phyloP scores from a whole-genome alignment of 768 basidiomycete genomes.

The Rhodotorula paludigena region DNA sequence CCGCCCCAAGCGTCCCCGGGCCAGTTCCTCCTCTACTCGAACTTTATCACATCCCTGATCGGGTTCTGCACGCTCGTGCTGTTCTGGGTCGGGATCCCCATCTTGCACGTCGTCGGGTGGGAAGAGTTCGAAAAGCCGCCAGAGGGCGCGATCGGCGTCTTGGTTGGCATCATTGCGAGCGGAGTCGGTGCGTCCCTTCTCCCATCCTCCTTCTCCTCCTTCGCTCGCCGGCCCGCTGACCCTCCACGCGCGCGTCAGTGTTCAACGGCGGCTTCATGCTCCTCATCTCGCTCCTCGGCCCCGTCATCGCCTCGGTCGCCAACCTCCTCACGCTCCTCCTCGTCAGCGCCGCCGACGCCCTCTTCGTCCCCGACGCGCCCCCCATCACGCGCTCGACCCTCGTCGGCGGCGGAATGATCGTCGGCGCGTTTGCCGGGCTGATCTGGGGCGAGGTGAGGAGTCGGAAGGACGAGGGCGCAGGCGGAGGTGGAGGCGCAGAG shows the following conservation, averaged over 20 bases:
- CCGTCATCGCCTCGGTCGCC: conserved; percentile 60
- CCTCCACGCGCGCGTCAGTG: conserved; percentile 48
- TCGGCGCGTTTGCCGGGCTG: conserved; percentile 74
- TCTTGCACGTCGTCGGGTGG: conserved; percentile 62
- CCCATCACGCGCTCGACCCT: conserved; percentile 67
- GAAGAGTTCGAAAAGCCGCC: conserved; percentile 67
- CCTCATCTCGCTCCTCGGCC: conserved; percentile 33
- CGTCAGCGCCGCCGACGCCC: conserved; percentile 70
- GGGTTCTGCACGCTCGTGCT: conserved; percentile 68
- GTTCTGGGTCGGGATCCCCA: conserved; percentile 72
- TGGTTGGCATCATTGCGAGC: conserved; percentile 63
- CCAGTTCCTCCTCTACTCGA: conserved; percentile 74
- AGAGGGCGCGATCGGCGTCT: conserved; percentile 51
- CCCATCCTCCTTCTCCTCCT: too few species aligned
- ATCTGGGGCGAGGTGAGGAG: conserved; percentile 22
- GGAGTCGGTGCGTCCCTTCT: conserved; percentile 52
- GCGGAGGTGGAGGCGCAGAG: neutral
- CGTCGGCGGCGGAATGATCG: conserved; percentile 70
- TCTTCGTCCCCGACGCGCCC: conserved; percentile 58
- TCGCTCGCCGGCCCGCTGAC: too few species aligned
- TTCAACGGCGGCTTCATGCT: conserved; percentile 51
- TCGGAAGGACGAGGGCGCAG: neutral
- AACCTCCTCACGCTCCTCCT: conserved; percentile 91
- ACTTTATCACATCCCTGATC: conserved; percentile 71
- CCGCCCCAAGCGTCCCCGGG: conserved; percentile 58